Conservation (phyloP, 2,329 filamentous ascomycete species). For the Trichoderma polysporum region DNA sequence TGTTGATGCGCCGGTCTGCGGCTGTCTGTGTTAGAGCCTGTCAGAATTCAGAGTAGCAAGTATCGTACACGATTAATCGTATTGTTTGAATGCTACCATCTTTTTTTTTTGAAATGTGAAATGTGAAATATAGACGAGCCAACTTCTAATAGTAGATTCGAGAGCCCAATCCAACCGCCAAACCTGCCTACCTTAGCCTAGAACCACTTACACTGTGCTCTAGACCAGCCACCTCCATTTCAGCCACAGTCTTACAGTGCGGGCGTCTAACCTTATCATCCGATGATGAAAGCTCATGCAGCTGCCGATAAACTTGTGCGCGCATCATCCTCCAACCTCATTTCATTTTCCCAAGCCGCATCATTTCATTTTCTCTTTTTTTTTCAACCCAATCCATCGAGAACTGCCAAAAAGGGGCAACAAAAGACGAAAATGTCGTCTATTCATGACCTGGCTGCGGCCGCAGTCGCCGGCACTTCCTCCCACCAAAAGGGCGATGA, state of each 20-base stretch:
- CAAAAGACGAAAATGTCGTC: constrained; percentile 42
- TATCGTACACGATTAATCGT: constrained; percentile 18
- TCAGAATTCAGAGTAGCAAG: constrained; percentile 6
- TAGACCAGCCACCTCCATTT: background rate
- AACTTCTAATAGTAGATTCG: background rate
- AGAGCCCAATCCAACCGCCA: background rate
- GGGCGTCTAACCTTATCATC: constrained; percentile 6
- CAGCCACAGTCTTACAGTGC: constrained; percentile 12
- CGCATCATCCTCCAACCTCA: background rate
- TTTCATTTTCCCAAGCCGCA: background rate
- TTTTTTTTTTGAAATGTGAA: background rate
- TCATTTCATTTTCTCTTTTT: background rate
- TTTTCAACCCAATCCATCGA: background rate
- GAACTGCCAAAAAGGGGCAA: too few species aligned
- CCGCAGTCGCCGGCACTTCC: constrained; percentile 45
- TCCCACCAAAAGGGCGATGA: constrained; percentile 19
- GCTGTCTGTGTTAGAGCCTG: constrained; percentile 1
- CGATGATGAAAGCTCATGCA: constrained; percentile 13
- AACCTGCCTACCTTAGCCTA: background rate
- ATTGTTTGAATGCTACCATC: constrained; percentile 5
- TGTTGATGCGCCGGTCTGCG: constrained; percentile 13
- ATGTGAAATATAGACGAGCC: background rate
- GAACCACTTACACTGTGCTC: background rate
- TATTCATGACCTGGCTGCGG: constrained; percentile 51
- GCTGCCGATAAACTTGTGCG: too few species aligned